Conservation (phyloP, 768 basidiomycete genomes). For the Mycena venus region DNA sequence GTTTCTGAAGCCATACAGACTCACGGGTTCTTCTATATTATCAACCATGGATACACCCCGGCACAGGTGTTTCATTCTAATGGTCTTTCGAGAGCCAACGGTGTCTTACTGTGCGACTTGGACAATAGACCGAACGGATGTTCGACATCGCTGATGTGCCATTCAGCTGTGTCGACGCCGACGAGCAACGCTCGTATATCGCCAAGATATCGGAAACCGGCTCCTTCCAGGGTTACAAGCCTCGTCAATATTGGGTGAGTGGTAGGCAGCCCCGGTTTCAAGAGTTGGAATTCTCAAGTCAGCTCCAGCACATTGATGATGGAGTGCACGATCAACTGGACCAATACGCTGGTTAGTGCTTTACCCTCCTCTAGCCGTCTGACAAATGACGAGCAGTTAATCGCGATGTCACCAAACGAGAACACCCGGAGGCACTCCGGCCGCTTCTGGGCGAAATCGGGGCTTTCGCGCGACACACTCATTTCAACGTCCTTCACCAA, state of each 20-base stretch:
- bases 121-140: conserved; percentile 58
- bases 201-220: conserved; percentile 56
- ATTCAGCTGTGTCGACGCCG: conserved; percentile 54
- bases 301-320: conserved; percentile 66
- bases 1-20: conserved; percentile 60
- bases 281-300: not conserved
- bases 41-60: conserved; percentile 60
- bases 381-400: conserved; percentile 61
- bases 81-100: not conserved
- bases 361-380: no score
- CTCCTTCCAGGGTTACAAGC: conserved; percentile 70
- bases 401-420: conserved; percentile 58
- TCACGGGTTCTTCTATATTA: conserved; percentile 63
- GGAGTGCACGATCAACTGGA: conserved; percentile 77
- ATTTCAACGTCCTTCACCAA: conserved; percentile 64
- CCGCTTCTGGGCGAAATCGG: conserved; percentile 68
- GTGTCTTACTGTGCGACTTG: not conserved
- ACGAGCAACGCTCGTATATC: conserved; percentile 59
- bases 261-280: not conserved
- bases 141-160: conserved; percentile 64
- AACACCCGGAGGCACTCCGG: conserved; percentile 63
- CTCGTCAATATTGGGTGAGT: conserved; percentile 65
- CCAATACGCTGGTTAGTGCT: conserved; percentile 67
- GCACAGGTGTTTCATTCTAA: conserved; percentile 51
- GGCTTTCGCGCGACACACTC: conserved; percentile 64